Evolutionary conservation across 108 stramenopile species (phyloP).

Genomic region (Conticribra weissflogii): DNA sequence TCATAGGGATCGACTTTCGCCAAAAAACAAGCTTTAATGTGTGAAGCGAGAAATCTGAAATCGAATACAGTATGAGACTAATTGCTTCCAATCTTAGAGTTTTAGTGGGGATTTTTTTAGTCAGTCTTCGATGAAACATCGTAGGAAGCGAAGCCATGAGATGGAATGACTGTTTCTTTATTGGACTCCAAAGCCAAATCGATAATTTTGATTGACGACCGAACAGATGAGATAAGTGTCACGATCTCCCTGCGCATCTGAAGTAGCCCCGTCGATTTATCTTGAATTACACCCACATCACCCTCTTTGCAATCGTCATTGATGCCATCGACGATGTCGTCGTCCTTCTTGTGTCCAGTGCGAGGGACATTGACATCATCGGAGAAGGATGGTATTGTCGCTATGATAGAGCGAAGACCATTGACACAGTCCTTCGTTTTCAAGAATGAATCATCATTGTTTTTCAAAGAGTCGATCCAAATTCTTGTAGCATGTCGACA

Average conservation of each 20-base stretch:
- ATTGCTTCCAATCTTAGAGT: not conserved
- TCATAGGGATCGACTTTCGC: too few species aligned
- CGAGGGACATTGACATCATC: slow-evolving; percentile 6
- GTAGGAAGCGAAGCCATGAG: not conserved
- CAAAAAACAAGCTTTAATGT: too few species aligned
- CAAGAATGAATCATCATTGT: slow-evolving; percentile 10
- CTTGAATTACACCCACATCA: slow-evolving; percentile 10
- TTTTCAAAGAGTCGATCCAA: slow-evolving; percentile 37
- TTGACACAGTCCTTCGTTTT: slow-evolving; percentile 17
- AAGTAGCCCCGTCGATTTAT: slow-evolving; percentile 14
- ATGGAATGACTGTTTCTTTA: slow-evolving; percentile 16
- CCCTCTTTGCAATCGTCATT: not conserved
- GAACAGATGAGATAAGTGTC: slow-evolving; percentile 28
- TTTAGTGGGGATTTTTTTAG: slow-evolving; percentile 8
- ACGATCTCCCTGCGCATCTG: slow-evolving; percentile 35
- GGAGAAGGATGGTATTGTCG: slow-evolving; percentile 40
- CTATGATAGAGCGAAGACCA: slow-evolving; percentile 31
- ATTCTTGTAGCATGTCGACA: slow-evolving; percentile 30
- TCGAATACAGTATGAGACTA: too few species aligned
- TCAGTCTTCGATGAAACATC: slow-evolving; percentile 44
- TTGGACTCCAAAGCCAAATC: slow-evolving; percentile 38
- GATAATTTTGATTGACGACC: slow-evolving; percentile 36
- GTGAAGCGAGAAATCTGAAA: too few species aligned
- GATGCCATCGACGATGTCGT: not conserved
- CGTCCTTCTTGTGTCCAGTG: slow-evolving; percentile 31